phyloP scores from a whole-genome alignment of 164 flowering plant genomes.

The Dillenia suffruticosa region DNA sequence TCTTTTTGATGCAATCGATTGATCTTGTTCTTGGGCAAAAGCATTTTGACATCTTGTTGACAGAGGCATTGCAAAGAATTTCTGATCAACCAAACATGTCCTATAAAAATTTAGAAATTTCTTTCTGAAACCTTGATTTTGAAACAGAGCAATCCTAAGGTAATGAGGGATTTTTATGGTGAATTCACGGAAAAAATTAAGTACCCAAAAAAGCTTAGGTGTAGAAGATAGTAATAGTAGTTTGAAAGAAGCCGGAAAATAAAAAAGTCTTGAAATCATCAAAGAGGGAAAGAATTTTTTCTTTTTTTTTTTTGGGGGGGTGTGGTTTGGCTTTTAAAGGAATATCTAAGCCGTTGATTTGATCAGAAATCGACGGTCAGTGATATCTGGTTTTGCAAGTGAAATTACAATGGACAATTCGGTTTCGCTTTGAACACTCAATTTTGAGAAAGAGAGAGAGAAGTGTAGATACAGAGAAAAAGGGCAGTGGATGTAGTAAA shows the following conservation, averaged over 20 bases:
- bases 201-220: neutral
- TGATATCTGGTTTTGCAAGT: neutral
- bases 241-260: neutral
- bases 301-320: conserved; percentile 1
- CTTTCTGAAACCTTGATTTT: conserved; percentile 18
- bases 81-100: conserved; percentile 30
- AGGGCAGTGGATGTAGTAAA: conserved; percentile 19
- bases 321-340: conserved; percentile 11
- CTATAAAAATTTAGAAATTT: conserved; percentile 1
- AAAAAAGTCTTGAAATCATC: neutral
- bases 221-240: too few species aligned
- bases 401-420: too few species aligned
- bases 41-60: conserved; percentile 56
- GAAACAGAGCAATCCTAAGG: conserved; percentile 8
- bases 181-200: conserved; percentile 4
- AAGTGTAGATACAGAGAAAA: conserved; percentile 1
- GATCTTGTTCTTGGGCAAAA: conserved; percentile 24
- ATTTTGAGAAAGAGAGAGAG: too few species aligned
- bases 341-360: conserved; percentile 30
- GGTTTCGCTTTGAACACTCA: too few species aligned
- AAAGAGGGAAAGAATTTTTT: neutral
- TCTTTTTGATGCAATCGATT: conserved; percentile 19
- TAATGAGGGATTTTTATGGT: conserved; percentile 10
- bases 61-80: conserved; percentile 46
- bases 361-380: conserved; percentile 19